Conservation (phyloP, 768 basidiomycete species). For the Harrya chromipes region DNA sequence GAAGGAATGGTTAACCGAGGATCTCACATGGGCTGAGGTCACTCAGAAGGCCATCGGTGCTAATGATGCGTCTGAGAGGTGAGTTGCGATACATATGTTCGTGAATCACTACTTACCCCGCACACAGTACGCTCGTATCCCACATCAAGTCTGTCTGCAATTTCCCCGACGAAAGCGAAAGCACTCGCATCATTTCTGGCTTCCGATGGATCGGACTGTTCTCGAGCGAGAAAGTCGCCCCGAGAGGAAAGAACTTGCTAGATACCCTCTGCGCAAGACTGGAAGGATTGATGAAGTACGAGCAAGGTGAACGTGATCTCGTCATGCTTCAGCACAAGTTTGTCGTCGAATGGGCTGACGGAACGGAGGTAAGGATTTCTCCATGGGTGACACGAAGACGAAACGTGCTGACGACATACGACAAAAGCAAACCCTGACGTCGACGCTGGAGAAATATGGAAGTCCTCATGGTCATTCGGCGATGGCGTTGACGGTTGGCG, state of each 20-base stretch:
- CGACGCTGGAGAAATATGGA: conserved; percentile 89
- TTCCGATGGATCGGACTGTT: conserved; percentile 93
- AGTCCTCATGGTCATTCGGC: conserved; percentile 75
- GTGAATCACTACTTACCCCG: conserved; percentile 1
- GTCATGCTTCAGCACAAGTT: conserved; percentile 99
- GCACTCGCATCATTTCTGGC: conserved; percentile 80
- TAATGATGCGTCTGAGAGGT: conserved; percentile 68
- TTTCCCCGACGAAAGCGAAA: conserved; percentile 72
- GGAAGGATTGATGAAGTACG: conserved; percentile 91
- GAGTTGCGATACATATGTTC: background rate
- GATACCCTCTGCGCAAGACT: conserved; percentile 91
- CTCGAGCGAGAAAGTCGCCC: conserved; percentile 59
- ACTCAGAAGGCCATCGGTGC: conserved; percentile 74
- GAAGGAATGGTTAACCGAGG: conserved; percentile 75
- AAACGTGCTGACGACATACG: conserved; percentile 1
- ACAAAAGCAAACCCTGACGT: conserved; percentile 75
- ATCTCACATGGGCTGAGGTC: conserved; percentile 80
- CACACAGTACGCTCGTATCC: conserved; percentile 61
- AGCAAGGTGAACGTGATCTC: conserved; percentile 86
- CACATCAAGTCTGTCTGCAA: conserved; percentile 66
- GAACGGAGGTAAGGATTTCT: conserved; percentile 49
- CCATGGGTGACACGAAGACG: background rate
- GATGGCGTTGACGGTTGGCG: conserved; percentile 89
- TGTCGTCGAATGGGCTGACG: conserved; percentile 84
- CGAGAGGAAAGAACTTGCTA: conserved; percentile 74